These are phyloP conservation scores for Hypoxylon intermedium DNA, from an alignment of 495 filamentous ascomycete species.

Conservation along the genomic window DNA sequence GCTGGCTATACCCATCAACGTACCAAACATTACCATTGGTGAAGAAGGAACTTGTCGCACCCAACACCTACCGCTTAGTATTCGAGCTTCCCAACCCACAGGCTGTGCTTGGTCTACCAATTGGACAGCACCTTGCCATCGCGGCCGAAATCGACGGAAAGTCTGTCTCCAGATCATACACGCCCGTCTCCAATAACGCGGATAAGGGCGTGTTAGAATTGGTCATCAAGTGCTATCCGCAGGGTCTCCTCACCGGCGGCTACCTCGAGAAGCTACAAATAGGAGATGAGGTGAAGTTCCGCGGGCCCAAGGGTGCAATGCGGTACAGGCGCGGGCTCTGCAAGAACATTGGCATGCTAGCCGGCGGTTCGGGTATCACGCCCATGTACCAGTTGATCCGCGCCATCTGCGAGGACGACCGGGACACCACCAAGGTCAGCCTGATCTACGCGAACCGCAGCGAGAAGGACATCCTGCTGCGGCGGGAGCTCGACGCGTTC, in stretches of 20 bases:
- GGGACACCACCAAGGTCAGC: constrained; percentile 56
- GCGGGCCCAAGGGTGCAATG: constrained; percentile 59
- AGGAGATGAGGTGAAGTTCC: constrained; percentile 54
- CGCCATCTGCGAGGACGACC: constrained; percentile 58
- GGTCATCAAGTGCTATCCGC: constrained; percentile 57
- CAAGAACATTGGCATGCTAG: constrained; percentile 56
- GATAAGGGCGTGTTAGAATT: constrained; percentile 56
- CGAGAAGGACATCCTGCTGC: constrained; percentile 73
- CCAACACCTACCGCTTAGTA: constrained; percentile 56
- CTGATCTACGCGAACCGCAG: constrained; percentile 67
- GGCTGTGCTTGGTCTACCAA: constrained; percentile 58
- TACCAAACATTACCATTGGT: constrained; percentile 56
- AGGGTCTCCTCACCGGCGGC: constrained; percentile 55
- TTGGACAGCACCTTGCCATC: constrained; percentile 62
- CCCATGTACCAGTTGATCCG: constrained; percentile 64
- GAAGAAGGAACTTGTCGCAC: constrained; percentile 50
- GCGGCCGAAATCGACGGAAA: constrained; percentile 52
- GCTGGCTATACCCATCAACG: constrained; percentile 55
- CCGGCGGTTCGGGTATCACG: constrained; percentile 64
- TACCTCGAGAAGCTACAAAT: constrained; percentile 55
- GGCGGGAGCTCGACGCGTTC: constrained; percentile 57
- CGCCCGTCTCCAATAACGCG: constrained; percentile 60
- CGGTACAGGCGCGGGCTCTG: constrained; percentile 47
- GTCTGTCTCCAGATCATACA: constrained; percentile 56
- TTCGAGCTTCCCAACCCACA: constrained; percentile 55